Evolutionary conservation across 768 basidiomycete genomes (phyloP).

Genomic region (Boletus edulis): DNA sequence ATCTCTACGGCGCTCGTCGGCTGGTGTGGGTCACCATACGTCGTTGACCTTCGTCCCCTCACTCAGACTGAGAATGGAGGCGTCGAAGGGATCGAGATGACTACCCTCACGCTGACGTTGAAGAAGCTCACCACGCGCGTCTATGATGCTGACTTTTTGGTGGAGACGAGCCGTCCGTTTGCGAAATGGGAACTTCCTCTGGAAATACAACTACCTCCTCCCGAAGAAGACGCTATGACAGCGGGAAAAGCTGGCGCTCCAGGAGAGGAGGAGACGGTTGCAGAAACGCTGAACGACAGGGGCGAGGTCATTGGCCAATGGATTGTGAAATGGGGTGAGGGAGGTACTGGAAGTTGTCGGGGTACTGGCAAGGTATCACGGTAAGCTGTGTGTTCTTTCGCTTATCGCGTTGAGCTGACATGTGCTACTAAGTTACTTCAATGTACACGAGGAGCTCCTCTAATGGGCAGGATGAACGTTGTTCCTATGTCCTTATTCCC

Average conservation of each 20-base stretch:
- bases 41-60: slow-evolving; percentile 56
- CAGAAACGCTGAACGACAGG: slow-evolving; percentile 62
- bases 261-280: slow-evolving; percentile 72
- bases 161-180: slow-evolving; percentile 64
- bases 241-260: slow-evolving; percentile 33
- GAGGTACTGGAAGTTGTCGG: slow-evolving; percentile 61
- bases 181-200: slow-evolving; percentile 79
- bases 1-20: slow-evolving; percentile 74
- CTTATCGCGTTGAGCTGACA: background rate
- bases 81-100: slow-evolving; percentile 63
- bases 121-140: slow-evolving; percentile 63
- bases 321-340: slow-evolving; percentile 73
- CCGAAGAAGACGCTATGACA: slow-evolving; percentile 32
- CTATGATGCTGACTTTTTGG: slow-evolving; percentile 71
- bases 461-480: slow-evolving; percentile 6
- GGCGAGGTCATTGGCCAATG: slow-evolving; percentile 70
- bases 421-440: slow-evolving; percentile 44
- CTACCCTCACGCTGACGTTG: slow-evolving; percentile 61
- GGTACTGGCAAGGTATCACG: slow-evolving; percentile 61
- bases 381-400: slow-evolving; percentile 40
- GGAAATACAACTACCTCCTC: slow-evolving; percentile 43
- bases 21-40: slow-evolving; percentile 73
- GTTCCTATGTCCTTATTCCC: background rate
- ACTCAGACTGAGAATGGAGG: slow-evolving; percentile 41
- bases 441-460: slow-evolving; percentile 52